phyloP scores from a whole-genome alignment of 768 basidiomycete species.

The Boletus coccyginus region DNA sequence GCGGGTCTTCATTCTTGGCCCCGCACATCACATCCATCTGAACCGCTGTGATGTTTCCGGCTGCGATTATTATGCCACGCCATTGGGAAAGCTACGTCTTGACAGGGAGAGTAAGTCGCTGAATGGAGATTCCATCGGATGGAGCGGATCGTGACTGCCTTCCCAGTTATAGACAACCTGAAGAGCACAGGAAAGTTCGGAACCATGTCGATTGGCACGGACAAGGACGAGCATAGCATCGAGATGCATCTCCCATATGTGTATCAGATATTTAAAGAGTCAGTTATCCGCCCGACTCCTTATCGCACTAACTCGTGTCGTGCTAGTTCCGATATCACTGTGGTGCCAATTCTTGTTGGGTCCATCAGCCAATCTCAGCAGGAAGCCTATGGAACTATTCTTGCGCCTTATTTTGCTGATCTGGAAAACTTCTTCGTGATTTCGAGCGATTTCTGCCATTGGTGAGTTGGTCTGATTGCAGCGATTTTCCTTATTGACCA shows the following conservation, averaged over 20 bases:
- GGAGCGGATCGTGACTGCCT: conserved; percentile 4
- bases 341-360: conserved; percentile 93
- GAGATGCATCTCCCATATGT: conserved; percentile 98
- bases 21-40: conserved; percentile 90
- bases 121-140: not conserved
- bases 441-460: conserved; percentile 98
- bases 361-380: conserved; percentile 62
- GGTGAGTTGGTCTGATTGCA: conserved; percentile 46
- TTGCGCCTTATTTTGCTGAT: conserved; percentile 78
- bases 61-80: conserved; percentile 80
- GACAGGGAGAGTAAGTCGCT: conserved; percentile 69
- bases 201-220: conserved; percentile 59
- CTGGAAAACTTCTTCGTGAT: conserved; percentile 85
- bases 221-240: conserved; percentile 95
- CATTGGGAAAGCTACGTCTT: conserved; percentile 77
- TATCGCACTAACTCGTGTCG: conserved; percentile 1
- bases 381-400: conserved; percentile 57
- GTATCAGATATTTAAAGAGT: conserved; percentile 83
- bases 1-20: conserved; percentile 92
- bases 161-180: conserved; percentile 15
- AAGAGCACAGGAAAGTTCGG: conserved; percentile 48
- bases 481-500: not conserved
- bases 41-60: conserved; percentile 81
- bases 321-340: conserved; percentile 63
- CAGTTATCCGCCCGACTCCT: conserved; percentile 13